These are phyloP conservation scores for Amyloporia xantha DNA, from an alignment of 768 basidiomycete genomes.

Conservation along the genomic window DNA sequence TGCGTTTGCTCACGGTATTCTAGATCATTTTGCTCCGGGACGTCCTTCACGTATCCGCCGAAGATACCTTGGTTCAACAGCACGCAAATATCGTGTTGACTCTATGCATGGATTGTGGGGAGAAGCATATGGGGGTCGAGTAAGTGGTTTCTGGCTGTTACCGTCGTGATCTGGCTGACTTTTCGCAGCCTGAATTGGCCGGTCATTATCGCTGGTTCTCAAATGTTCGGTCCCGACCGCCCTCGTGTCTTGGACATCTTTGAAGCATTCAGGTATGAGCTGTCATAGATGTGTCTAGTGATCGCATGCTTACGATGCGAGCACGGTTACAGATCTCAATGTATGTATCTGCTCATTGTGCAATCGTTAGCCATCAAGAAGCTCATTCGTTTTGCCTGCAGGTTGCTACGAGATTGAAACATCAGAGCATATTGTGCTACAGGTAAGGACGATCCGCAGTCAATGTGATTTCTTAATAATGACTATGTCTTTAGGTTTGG, in stretches of 20 bases:
- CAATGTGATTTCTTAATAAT: too few relatives aligned
- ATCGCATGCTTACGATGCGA: too few relatives aligned
- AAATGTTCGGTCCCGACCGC: constrained; percentile 20
- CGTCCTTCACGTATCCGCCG: constrained; percentile 23
- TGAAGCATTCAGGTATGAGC: constrained; percentile 26
- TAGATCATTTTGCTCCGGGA: constrained; percentile 30
- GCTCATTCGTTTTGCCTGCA: constrained; percentile 5
- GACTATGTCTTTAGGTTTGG: constrained; percentile 24
- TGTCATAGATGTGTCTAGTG: too few relatives aligned
- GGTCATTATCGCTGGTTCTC: constrained; percentile 26
- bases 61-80: constrained; percentile 24
- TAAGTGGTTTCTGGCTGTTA: too few relatives aligned
- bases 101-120: constrained; percentile 25
- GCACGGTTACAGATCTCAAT: constrained; percentile 24
- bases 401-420: constrained; percentile 34
- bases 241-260: constrained; percentile 22
- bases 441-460: constrained; percentile 26
- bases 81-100: constrained; percentile 23
- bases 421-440: constrained; percentile 27
- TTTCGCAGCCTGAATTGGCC: constrained; percentile 24
- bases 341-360: constrained; percentile 16
- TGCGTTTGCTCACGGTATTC: not conserved
- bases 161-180: not conserved
- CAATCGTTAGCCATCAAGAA: not conserved
- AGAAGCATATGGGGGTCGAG: constrained; percentile 26